Base-by-base conservation (phyloP, 306 rosid genomes). In the Oemleria cerasiformis region DNA sequence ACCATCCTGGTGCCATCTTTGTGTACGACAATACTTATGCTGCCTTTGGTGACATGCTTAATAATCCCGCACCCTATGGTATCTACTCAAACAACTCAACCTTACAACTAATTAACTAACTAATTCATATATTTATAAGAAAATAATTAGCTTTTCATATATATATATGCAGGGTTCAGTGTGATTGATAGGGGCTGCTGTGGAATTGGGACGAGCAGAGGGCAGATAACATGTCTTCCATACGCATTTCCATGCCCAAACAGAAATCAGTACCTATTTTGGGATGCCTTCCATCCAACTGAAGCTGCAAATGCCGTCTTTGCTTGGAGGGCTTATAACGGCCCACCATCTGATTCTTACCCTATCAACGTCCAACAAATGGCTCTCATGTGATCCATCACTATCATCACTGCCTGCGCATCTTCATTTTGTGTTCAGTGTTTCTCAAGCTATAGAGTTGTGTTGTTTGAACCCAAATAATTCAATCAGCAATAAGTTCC, bases 271-370 rank as follows among this genome's bases (percentile, higher is more conserved):
- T 73, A 71, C 42, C 71, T 87, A 38, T 93, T 84, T 79, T 93
- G 97, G 97, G 98, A 93, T 81, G 97, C 98, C 16, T 88, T 79
- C 42, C 96, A 93, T 70, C 98, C 97, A 11, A 77, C 94, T 0
- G 88, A 86, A 70, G 82, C 88, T 12, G 90, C 96, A 17, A 65
- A 65, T 6, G 85, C 88, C 72, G 65, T 87, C 36, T 79, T 84
- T 64, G 87, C 97, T 39, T 80, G 86, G 86, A 82, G 94, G 62
- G 88, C 82, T 66, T 86, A 79, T 34, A 51, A 79, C 63, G 98
- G 98, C 5, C 83, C 93, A 0, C 80, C 81, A 8, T 30, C 36
- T 42, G 92, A 90, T 59, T 12, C 58, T 38, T 84, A 88, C 56
- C 98, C 98, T 7, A 74, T 93, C 77, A 93, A 93, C 80, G 9